Base-by-base conservation (phyloP, 2,329 filamentous ascomycete species). In the Rhynchosporium graminicola region DNA sequence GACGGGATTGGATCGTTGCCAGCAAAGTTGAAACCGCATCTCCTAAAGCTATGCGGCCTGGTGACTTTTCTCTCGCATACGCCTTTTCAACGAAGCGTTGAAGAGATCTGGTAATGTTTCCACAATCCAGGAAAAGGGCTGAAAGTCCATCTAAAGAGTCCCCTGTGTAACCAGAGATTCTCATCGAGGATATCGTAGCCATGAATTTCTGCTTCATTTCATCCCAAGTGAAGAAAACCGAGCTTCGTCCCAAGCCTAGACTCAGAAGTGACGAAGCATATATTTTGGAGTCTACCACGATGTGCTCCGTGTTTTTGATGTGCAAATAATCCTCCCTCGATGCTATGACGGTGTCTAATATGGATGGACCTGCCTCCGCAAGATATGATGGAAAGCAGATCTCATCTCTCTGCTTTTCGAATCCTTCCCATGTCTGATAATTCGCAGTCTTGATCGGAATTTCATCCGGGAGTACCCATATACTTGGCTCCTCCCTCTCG, bases 371-470 rank as follows among this genome's bases (percentile, higher is more conserved):
- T 33, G 87, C 85, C 75, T 95, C 91, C 2, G 86, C 87, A 12
- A 92, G 76, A 65, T 90, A 87, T 1, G 81, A 74, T 1, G 84
- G 81, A 46, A 64, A 69, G 1, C 73, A 67, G 9, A 77, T 75
- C 4, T 77, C 72, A 4, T 77, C 71, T n/a, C 78, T 72, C 0
- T 76, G 68, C 10, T 76, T 72, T 1, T 80, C 76, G 69, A 93
- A 93, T 1, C 75, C 77, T 67, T 92, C 87, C 91, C 91, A 95
- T 0, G 87, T 88, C 64, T 82, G 83, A 70, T 86, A 85, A 45
- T 77, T 67, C 52, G 68, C 75, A 4, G 64, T 57, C 4, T 73
- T 72, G n/a, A 68, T 58, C 1, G 69, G 55, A 9, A 71, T 65
- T 12, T 76, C 70, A 7, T 78, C 75, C 1, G 76, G 71, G 0